Evolutionary conservation across 140 eudicot genomes (phyloP).

Genomic region (Flaveria floridana): DNA sequence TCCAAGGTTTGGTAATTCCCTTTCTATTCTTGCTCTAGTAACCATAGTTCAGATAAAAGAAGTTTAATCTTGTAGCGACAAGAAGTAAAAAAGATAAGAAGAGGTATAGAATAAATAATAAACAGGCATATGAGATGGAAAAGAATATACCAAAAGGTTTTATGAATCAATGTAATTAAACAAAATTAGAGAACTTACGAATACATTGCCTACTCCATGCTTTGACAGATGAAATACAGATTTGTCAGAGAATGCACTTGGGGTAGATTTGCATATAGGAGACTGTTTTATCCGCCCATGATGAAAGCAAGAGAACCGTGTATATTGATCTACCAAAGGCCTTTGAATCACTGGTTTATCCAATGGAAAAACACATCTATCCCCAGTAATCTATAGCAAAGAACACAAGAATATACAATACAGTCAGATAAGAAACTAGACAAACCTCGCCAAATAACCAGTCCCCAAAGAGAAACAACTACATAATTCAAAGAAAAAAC

Average conservation of each 20-base stretch:
- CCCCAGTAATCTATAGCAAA: constrained; percentile 47
- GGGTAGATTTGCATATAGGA: constrained; percentile 41
- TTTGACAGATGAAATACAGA: constrained; percentile 51
- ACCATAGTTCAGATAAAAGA: background rate
- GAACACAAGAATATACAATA: background rate
- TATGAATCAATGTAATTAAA: background rate
- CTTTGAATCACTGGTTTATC: constrained; percentile 37
- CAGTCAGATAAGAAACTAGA: constrained; percentile 10
- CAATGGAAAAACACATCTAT: constrained; percentile 39
- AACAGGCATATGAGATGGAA: background rate
- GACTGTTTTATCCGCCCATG: constrained; percentile 47
- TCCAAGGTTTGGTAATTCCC: constrained; percentile 6
- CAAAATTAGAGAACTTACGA: constrained; percentile 42
- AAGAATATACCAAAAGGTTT: background rate
- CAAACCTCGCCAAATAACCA: background rate
- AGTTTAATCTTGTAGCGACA: background rate
- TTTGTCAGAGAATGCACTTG: constrained; percentile 63
- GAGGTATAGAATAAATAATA: background rate
- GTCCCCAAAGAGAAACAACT: background rate
- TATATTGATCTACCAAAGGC: constrained; percentile 41
- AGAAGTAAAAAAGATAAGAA: background rate
- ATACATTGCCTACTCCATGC: constrained; percentile 38
- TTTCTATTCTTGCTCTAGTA: background rate
- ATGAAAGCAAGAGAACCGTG: constrained; percentile 58
- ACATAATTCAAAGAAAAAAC: background rate